Evolutionary conservation across 2,329 filamentous ascomycete species (phyloP), one percentile per base, ranked within the genome.

Genomic region (Ophiostoma perfectum): DNA sequence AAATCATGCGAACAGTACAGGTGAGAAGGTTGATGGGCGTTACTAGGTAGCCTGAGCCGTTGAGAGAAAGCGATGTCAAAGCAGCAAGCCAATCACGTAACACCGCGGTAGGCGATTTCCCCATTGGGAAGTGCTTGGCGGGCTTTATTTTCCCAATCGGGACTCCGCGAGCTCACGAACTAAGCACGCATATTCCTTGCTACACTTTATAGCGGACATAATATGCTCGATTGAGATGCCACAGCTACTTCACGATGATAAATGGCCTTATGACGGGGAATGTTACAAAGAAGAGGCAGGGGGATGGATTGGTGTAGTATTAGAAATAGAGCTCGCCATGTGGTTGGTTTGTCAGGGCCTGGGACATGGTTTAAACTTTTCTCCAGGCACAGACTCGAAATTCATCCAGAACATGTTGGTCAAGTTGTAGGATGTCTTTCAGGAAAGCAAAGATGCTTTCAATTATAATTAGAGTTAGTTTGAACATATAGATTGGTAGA

Each of bases 1-100:
- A 55, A 55, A 36, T 6, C 8, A 55, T 11, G 49, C 3, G 49
- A 55, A 14, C 18, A 55, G 49, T 55, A 55, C 49, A 52, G n/a
- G 47, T 8, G n/a, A 52, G 47, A 18, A 55, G 42, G 42, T 45
- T 12, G 42, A 45, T 45, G 4, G 4, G 9, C 4, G 5, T 45
- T 18, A 55, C 9, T 2, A 7, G 8, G 18, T 55, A 18, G 49
- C 49, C 18, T 9, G n/a, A 2, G 16, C 49, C 7, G 49, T 55
- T 55, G 49, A 27, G 6, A 55, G 27, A 11, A 60, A 60, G 18
- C 5, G 16, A 42, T 16, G 58, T 44, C 44, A n/a, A 45, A 9
- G 39, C 14, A 18, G 27, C 49, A 8, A 18, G 44, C 68, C 68
- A 69, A 69, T 69, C 68, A 69, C 49, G 66, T 69, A 52, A 69